Evolutionary conservation across 768 basidiomycete genomes (phyloP).

Genomic region (Leccinum fibrillosum): DNA sequence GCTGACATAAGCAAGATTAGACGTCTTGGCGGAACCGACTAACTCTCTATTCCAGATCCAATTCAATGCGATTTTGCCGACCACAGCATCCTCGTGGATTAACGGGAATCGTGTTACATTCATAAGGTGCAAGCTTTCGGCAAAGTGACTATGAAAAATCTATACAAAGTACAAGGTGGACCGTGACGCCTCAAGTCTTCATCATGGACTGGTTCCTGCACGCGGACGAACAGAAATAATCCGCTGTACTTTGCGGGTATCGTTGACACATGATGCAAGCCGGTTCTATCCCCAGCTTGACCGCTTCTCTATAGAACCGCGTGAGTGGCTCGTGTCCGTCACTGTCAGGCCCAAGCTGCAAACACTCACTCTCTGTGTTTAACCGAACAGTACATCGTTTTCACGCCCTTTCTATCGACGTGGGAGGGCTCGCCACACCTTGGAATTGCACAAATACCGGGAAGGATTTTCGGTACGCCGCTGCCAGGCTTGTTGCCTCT

Average conservation of each 20-base stretch:
- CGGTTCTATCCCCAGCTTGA: constrained; percentile 45
- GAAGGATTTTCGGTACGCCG: neutral
- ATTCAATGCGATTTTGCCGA: neutral
- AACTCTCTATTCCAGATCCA: neutral
- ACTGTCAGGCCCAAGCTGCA: neutral
- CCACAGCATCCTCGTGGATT: neutral
- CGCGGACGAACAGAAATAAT: constrained; percentile 60
- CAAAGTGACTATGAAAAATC: neutral
- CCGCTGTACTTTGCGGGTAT: constrained; percentile 53
- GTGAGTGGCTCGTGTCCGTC: constrained; percentile 8
- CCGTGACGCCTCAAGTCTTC: constrained; percentile 34
- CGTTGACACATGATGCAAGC: constrained; percentile 65
- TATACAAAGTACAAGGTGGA: neutral
- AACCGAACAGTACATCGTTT: constrained; percentile 54
- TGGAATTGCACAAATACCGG: constrained; percentile 51
- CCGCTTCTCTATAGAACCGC: constrained; percentile 48
- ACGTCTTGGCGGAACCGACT: neutral
- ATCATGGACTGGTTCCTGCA: constrained; percentile 61
- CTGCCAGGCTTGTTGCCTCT: constrained; percentile 13
- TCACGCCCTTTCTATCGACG: constrained; percentile 49
- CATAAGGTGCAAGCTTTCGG: neutral
- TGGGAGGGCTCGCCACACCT: constrained; percentile 57
- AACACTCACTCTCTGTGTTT: constrained; percentile 61
- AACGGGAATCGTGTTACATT: neutral
- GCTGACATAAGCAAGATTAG: too few species aligned